Evolutionary conservation across 2,329 filamentous ascomycete genomes (phyloP).

Genomic region (Arthrobotrys pseudoclavata): DNA sequence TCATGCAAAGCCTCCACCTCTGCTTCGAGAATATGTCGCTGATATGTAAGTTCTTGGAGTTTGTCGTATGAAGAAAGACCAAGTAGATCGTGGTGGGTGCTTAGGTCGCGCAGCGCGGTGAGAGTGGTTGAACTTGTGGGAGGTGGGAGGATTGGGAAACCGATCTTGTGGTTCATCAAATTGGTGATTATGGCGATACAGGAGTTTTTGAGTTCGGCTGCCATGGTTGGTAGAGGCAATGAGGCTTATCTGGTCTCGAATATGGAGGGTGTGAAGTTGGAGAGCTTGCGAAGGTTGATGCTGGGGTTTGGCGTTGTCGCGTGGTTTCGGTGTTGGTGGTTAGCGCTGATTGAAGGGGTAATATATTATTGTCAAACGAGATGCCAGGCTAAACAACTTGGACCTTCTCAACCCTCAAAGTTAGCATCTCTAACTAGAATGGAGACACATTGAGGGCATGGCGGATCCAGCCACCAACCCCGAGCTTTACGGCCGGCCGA

Average conservation of each 20-base stretch:
- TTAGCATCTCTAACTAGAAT: conserved; percentile 12
- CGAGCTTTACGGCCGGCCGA: conserved; percentile 80
- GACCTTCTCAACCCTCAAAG: background rate
- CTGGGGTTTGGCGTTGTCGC: conserved; percentile 32
- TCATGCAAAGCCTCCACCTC: conserved; percentile 48
- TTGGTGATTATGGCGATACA: conserved; percentile 51
- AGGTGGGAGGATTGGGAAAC: conserved; percentile 53
- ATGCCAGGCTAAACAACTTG: background rate
- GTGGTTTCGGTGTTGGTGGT: conserved; percentile 30
- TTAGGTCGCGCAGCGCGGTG: conserved; percentile 36
- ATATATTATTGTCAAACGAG: background rate
- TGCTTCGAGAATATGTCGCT: conserved; percentile 40
- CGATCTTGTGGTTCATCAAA: conserved; percentile 47
- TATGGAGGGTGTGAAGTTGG: background rate
- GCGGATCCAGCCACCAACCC: conserved; percentile 70
- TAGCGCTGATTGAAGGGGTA: background rate
- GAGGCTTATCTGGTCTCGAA: background rate
- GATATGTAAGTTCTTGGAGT: conserved; percentile 49
- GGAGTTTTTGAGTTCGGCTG: conserved; percentile 33
- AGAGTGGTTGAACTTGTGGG: conserved; percentile 33
- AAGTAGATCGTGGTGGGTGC: conserved; percentile 35
- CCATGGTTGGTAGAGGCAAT: conserved; percentile 16
- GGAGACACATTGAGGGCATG: conserved; percentile 66
- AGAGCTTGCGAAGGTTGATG: background rate
- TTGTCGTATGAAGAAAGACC: conserved; percentile 35